Conservation (phyloP, 1,284 basidiomycete genomes). For the Ceratobasidium sp. region DNA sequence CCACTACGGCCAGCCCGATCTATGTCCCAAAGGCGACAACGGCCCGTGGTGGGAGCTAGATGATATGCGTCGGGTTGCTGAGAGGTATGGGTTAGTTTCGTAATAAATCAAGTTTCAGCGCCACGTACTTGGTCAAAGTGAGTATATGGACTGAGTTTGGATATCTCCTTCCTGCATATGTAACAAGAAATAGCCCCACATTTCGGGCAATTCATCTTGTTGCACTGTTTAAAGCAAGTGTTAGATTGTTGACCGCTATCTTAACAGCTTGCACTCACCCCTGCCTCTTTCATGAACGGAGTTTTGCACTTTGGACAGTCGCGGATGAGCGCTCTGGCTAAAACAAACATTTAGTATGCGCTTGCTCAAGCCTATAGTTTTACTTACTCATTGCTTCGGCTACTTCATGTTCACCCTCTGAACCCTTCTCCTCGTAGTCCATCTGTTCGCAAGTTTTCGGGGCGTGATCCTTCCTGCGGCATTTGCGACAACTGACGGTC, state of each 20-base stretch:
- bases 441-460: constrained; percentile 33
- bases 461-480: constrained; percentile 8
- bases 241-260: neutral
- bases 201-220: constrained; percentile 38
- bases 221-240: constrained; percentile 10
- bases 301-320: constrained; percentile 37
- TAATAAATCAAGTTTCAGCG: neutral
- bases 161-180: constrained; percentile 25
- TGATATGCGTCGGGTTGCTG: constrained; percentile 39
- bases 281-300: constrained; percentile 36
- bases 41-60: constrained; percentile 4
- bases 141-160: constrained; percentile 17
- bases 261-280: constrained; percentile 1
- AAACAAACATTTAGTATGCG: neutral
- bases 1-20: constrained; percentile 35
- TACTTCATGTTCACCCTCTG: constrained; percentile 25
- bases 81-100: neutral
- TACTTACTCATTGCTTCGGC: constrained; percentile 38
- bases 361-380: neutral
- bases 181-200: constrained; percentile 34
- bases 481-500: constrained; percentile 33
- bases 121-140: constrained; percentile 31
- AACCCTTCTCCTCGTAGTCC: constrained; percentile 15
- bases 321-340: constrained; percentile 23
- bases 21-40: constrained; percentile 36